Conservation (phyloP, 805 yeast species). For the Candida yuanshanica region DNA sequence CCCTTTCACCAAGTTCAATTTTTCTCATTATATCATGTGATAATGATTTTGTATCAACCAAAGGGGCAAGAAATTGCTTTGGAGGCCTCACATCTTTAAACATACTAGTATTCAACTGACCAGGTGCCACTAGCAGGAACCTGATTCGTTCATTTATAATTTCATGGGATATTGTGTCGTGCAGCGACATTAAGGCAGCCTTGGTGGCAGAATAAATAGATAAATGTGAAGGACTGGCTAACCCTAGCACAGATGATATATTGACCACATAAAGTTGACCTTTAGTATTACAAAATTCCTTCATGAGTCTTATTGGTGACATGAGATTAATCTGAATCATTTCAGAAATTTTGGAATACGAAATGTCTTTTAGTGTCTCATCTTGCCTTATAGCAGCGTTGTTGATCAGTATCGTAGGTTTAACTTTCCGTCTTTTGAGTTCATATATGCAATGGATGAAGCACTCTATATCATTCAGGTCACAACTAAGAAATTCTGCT, state of each 20-base stretch:
- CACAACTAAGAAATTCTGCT: constrained; percentile 54
- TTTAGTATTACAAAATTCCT: constrained; percentile 50
- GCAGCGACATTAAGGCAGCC: constrained; percentile 76
- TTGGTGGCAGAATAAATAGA: constrained; percentile 85
- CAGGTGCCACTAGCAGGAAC: constrained; percentile 74
- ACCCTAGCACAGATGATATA: constrained; percentile 74
- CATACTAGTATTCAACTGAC: constrained; percentile 74
- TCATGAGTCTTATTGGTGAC: constrained; percentile 61
- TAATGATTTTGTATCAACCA: constrained; percentile 52
- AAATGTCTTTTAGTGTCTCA: constrained; percentile 42
- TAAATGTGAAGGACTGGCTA: constrained; percentile 69
- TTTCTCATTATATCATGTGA: constrained; percentile 51
- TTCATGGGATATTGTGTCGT: constrained; percentile 77
- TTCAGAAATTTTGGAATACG: constrained; percentile 47
- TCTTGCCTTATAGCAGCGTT: constrained; percentile 74
- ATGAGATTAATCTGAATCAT: constrained; percentile 60
- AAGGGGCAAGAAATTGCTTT: constrained; percentile 70
- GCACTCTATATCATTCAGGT: constrained; percentile 47
- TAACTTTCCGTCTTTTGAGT: constrained; percentile 42
- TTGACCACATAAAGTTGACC: constrained; percentile 64
- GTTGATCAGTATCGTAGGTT: constrained; percentile 62
- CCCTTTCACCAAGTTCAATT: constrained; percentile 57
- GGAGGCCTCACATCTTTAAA: constrained; percentile 77
- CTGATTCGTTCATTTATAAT: constrained; percentile 50
- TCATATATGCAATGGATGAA: constrained; percentile 34